These are phyloP conservation scores for Larix kaempferi DNA, from an alignment of 75 land plant genomes.

Conservation along the genomic window DNA sequence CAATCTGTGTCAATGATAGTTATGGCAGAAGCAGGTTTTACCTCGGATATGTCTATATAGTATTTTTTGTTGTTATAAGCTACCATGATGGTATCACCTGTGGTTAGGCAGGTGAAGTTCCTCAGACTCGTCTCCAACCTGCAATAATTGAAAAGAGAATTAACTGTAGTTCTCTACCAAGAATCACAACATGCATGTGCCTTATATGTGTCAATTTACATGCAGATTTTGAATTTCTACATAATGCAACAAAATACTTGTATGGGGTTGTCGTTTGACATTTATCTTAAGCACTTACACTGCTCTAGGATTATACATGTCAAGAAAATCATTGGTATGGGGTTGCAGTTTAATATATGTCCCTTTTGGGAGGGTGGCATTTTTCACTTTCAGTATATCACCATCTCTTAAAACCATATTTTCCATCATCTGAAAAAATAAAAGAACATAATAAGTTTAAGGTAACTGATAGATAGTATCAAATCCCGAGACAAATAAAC, in stretches of 20 bases:
- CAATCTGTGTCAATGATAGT: slow-evolving; percentile 96
- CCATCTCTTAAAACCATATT: slow-evolving; percentile 90
- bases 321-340: slow-evolving; percentile 91
- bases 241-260: neutral
- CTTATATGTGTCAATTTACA: neutral
- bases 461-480: neutral
- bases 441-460: neutral
- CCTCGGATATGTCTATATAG: slow-evolving; percentile 83
- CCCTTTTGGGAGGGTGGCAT: slow-evolving; percentile 91
- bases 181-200: neutral
- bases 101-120: slow-evolving; percentile 88
- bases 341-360: slow-evolving; percentile 94
- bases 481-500: neutral
- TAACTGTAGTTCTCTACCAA: neutral
- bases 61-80: slow-evolving; percentile 91
- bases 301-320: slow-evolving; percentile 96
- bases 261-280: neutral
- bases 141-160: slow-evolving; percentile 13
- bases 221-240: neutral
- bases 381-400: slow-evolving; percentile 75
- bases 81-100: slow-evolving; percentile 93
- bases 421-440: slow-evolving; percentile 79
- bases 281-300: slow-evolving; percentile 53
- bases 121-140: slow-evolving; percentile 85
- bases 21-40: slow-evolving; percentile 80